Conservation (phyloP, 306 rosid genomes). For the Gleditsia sinensis region DNA sequence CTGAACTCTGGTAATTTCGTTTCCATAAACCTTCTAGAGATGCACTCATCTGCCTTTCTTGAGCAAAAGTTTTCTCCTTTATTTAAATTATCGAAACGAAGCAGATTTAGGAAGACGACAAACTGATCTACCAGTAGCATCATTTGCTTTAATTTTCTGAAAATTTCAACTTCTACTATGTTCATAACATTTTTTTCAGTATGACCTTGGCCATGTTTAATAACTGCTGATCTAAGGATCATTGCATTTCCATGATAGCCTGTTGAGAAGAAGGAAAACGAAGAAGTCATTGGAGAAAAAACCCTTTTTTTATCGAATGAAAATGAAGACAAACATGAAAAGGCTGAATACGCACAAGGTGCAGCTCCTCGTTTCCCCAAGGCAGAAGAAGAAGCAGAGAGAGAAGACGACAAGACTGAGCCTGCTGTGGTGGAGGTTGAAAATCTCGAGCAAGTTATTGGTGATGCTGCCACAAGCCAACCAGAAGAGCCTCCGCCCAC, state of each 20-base stretch:
- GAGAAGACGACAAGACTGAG: constrained; percentile 36
- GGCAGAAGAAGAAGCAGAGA: constrained; percentile 19
- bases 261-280: constrained; percentile 51
- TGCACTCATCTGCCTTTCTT: background rate
- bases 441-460: constrained; percentile 33
- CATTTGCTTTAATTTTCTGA: background rate
- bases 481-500: constrained; percentile 17
- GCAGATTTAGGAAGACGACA: background rate
- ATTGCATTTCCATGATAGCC: constrained; percentile 35
- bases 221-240: background rate
- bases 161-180: constrained; percentile 7
- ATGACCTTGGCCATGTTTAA: too few species aligned
- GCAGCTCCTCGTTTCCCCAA: constrained; percentile 31
- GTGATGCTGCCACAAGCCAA: constrained; percentile 23
- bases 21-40: background rate
- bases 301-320: constrained; percentile 35
- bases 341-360: constrained; percentile 33
- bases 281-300: constrained; percentile 42
- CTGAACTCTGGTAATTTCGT: background rate
- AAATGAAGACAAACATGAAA: constrained; percentile 41
- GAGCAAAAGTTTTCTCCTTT: too few species aligned
- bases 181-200: background rate
- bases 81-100: too few species aligned
- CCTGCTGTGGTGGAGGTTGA: constrained; percentile 31
- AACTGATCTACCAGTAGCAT: background rate